Percentiles rank a stretch among this genome's conserved stretches.
Evolutionary conservation across 2,329 filamentous ascomycete species (phyloP).

Genomic region (Fusarium hainanense): DNA sequence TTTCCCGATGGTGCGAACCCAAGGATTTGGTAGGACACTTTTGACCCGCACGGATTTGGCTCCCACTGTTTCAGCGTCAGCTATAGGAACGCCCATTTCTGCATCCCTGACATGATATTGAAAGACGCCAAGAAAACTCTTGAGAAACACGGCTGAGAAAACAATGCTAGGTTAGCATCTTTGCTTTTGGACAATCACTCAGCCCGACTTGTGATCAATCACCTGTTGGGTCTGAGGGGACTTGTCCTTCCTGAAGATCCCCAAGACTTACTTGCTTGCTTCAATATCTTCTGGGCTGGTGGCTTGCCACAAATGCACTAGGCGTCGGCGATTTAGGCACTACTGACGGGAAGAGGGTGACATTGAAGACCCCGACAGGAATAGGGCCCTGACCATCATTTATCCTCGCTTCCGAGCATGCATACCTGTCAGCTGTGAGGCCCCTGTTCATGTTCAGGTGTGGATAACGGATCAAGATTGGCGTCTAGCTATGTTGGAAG

Average conservation of each 20-base stretch:
- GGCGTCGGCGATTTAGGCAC: conserved; percentile 4
- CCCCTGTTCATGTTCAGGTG: conserved; percentile 23
- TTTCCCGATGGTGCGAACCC: conserved; percentile 29
- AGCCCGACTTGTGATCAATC: conserved; percentile 5
- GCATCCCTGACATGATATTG: conserved; percentile 25
- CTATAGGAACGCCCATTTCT: conserved; percentile 23
- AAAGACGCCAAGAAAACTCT: not conserved
- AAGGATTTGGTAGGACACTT: conserved; percentile 33
- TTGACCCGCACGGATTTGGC: conserved; percentile 27
- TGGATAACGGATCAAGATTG: conserved; percentile 13
- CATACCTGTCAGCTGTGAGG: conserved; percentile 5
- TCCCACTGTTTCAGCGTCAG: conserved; percentile 44
- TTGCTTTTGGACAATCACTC: conserved; percentile 16
- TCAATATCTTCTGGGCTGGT: conserved; percentile 23
- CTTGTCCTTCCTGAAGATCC: not conserved
- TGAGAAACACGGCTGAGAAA: conserved; percentile 7
- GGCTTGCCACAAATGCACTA: conserved; percentile 10
- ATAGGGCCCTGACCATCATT: conserved; percentile 22
- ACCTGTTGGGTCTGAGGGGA: not conserved
- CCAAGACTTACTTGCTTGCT: not conserved
- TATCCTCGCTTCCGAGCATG: conserved; percentile 17
- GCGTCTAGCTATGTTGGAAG: not conserved
- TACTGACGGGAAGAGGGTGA: conserved; percentile 16
- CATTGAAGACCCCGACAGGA: conserved; percentile 5
- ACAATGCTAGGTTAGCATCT: not conserved